Conservation (phyloP, 495 filamentous ascomycete genomes). For the Penicillium samsonianum region DNA sequence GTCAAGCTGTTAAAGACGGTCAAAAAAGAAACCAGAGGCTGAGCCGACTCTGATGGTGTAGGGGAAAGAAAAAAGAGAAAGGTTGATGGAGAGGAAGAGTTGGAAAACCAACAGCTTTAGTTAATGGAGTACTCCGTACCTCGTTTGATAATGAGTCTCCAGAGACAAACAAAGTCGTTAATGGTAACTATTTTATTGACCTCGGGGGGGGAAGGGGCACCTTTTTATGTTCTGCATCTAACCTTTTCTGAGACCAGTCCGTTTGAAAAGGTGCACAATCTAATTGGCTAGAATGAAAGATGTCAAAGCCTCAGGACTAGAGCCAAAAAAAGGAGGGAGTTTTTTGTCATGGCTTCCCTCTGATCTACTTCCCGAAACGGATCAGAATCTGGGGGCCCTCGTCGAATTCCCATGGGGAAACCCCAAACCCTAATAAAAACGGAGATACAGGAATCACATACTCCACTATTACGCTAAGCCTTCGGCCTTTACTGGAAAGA, state of each 20-base stretch:
- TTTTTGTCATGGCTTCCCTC: neutral
- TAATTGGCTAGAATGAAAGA: slow-evolving; percentile 12
- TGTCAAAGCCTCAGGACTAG: neutral
- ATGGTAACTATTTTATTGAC: neutral
- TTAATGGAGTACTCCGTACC: neutral
- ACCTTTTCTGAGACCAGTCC: slow-evolving; percentile 4
- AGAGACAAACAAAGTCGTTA: neutral
- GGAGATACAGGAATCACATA: neutral
- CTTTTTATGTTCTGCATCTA: slow-evolving; percentile 21
- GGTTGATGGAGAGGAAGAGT: neutral
- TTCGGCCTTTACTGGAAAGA: neutral
- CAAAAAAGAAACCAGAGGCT: neutral
- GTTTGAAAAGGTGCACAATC: slow-evolving; percentile 9
- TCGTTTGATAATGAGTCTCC: neutral
- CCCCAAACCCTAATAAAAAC: neutral
- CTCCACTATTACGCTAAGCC: neutral
- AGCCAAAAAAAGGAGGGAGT: too few relatives aligned
- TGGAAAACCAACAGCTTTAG: neutral
- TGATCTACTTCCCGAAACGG: slow-evolving; percentile 19
- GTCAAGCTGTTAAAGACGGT: neutral
- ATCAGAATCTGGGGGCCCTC: neutral
- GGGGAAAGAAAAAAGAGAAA: neutral
- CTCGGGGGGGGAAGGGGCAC: neutral
- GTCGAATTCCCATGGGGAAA: slow-evolving; percentile 9
- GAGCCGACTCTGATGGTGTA: neutral